Base-by-base conservation (phyloP, 2,329 filamentous ascomycete species). In the Tolypocladium capitatum region DNA sequence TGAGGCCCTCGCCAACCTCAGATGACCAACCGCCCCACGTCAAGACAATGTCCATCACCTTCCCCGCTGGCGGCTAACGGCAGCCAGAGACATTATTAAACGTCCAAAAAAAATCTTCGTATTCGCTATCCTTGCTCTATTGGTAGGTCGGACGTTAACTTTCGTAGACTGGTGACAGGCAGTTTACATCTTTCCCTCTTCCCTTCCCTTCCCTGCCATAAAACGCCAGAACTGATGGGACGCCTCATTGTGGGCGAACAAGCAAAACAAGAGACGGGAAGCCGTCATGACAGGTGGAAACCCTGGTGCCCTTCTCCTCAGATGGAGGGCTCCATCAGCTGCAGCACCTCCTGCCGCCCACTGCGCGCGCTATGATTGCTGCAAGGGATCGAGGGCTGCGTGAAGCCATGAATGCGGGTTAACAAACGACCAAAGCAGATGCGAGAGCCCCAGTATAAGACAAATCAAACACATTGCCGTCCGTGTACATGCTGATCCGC, bases 191-290 rank as follows among this genome's bases (percentile, higher is more conserved):
- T 53, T 54, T 56, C 51, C 49, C 57, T 58, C 59, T 62, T 55
- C 54, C 55, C 50, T 62, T 55, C 54, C 55, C 50, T 51, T 49
- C 57, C 58, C 56, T 56, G 53, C 58, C 47, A 27, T 52, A 52
- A 64, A 64, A 64, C 62, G 61, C 62, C 62, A 56, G 48, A 53
- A 57, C 54, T 56, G 53, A 58, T 52, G 38, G 50, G 49, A 55
- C 56, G 55, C 58, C 60, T 47, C 47, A 51, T 49, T 56, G 53
- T 58, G 49, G 47, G 50, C 45, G 38, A 35, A 43, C 42, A 45
- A 13, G 33, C 18, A 24, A 45, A 43, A 30, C 18, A 46, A 43
- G n/a, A 30, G 43, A 34, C 20, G 10, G n/a, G n/a, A n/a, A n/a
- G 14, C 13, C 6, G 40, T 21, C 32, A 36, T 5, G n/a, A 16